Conservation (phyloP, 2,329 filamentous ascomycete species). For the Ophiostoma sp. region DNA sequence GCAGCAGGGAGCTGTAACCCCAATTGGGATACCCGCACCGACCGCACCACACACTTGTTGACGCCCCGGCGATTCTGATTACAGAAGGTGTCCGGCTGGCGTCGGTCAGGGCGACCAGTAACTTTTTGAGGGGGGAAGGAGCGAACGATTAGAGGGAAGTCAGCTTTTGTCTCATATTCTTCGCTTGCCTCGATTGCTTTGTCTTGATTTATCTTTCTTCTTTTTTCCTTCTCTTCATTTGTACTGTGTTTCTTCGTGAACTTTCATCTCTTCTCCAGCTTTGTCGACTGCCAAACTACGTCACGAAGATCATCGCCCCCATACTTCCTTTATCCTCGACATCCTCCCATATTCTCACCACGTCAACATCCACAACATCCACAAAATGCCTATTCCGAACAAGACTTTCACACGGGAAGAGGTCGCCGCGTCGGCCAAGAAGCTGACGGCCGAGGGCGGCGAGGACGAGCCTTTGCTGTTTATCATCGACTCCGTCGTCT, state of each 20-base stretch:
- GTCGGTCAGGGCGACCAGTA: background rate
- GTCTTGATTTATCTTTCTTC: background rate
- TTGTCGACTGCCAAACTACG: background rate
- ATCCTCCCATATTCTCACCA: background rate
- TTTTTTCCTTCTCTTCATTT: background rate
- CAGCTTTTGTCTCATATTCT: background rate
- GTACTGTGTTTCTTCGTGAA: background rate
- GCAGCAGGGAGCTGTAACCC: conserved; percentile 2
- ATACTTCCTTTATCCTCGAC: conserved; percentile 14
- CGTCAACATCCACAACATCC: conserved; percentile 26
- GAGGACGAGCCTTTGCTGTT: conserved; percentile 73
- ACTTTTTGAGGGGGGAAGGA: background rate
- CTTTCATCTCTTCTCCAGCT: background rate
- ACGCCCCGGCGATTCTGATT: conserved; percentile 6
- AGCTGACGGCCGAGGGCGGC: conserved; percentile 61
- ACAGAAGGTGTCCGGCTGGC: conserved; percentile 11
- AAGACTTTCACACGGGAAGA: conserved; percentile 61
- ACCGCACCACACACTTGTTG: no score
- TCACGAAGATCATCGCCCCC: background rate
- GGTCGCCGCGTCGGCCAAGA: conserved; percentile 59
- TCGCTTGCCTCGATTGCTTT: background rate
- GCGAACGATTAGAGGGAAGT: background rate
- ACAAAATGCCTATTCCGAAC: conserved; percentile 41
- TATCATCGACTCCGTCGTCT: conserved; percentile 83
- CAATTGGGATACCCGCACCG: conserved; percentile 5